Base-by-base conservation (phyloP, 164 flowering plant species). In the Magnolia changhungtana region DNA sequence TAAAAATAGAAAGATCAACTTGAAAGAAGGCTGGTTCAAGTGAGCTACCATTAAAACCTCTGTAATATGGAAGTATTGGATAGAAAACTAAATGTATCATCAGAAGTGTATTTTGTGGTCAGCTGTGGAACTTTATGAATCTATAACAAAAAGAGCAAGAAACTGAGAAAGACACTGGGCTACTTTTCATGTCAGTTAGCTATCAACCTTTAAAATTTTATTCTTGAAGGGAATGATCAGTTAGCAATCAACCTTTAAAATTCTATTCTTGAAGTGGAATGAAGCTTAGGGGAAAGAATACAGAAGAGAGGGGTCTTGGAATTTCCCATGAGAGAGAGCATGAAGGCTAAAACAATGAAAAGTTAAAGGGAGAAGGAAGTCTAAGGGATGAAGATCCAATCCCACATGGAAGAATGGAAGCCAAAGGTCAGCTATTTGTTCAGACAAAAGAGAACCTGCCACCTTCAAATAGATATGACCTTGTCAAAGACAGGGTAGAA, bases 231-330 rank as follows among this genome's bases (percentile, higher is more conserved):
- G 13, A 21, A 66, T 21, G 14, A 10, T 16, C 61, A 55, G 13
- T 3, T 19, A 66, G 8, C 69, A 14, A 24, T 63, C 65, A 63
- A 63, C 9, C 29, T 11, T 9, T 55, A 16, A 55, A 55, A 55
- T 66, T 24, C 69, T 27, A 24, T 66, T 66, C 29, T 66, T 66
- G 69, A 66, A 23, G 69, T 21, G 21, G 21, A 66, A 66, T 66
- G 29, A 10, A 27, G 9, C 31, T 24, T 20, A 66, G 8, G 69
- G 31, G 69, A 23, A 24, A 66, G 29, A 66, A 8, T 66, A 27
- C 27, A 24, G 27, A 66, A 66, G 69, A 66, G 31, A 66, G 69
- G 21, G 13, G 31, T 21, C 69, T 21, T 9, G 45, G 5, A 66
- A 6, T 66, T 66, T 66, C 69, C 31, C 21, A 23, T 10, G 8